Base-by-base conservation (phyloP, 1,284 basidiomycete genomes). In the Sutorius eximius region DNA sequence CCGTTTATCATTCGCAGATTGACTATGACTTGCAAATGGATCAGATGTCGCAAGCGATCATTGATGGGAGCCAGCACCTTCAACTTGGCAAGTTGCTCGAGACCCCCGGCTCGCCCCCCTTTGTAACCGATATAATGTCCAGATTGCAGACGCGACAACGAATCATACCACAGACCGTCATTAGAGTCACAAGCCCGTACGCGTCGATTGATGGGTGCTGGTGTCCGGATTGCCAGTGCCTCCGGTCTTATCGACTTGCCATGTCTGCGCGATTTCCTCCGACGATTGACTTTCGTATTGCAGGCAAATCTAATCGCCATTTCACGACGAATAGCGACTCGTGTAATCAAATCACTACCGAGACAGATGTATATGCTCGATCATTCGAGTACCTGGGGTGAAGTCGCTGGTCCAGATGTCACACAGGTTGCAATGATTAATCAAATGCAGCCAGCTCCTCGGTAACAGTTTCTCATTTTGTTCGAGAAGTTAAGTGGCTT, bases 241-340 rank as follows among this genome's bases (percentile, higher is more conserved):
- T 24, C 5, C 22, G 22, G 22, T 24, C 24, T 27, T 27, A 27
- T 27, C 24, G 24, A 27, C 24, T 27, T 27, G 4, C n/a, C n/a
- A n/a, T 27, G 24, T 27, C 24, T 27, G 5, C 12, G 47, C 40
- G 0, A 8, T 20, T 20, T 11, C 34, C 42, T 32, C 2, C 11
- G 3, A 8, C 69, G 64, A 29, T 20, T 46, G 16, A 49, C 34
- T 4, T 27, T 27, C 22, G 20, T 38, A 12, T 46, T 30, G 15
- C n/a, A 59, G 56, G 13, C 7, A 30, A 22, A 37, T 45, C 44
- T 50, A 49, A 29, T 33, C 30, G 5, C 15, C 32, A 3, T 46
- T 49, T 11, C 42, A 59, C 1, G 49, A 51, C 13, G 48, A 45
- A 51, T 46, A 32, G 40, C 3, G 18, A 40, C 18, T 1, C 24